Conservation (phyloP, 371 early-diverging fungal genomes). For the Zopfochytrium polystomum region DNA sequence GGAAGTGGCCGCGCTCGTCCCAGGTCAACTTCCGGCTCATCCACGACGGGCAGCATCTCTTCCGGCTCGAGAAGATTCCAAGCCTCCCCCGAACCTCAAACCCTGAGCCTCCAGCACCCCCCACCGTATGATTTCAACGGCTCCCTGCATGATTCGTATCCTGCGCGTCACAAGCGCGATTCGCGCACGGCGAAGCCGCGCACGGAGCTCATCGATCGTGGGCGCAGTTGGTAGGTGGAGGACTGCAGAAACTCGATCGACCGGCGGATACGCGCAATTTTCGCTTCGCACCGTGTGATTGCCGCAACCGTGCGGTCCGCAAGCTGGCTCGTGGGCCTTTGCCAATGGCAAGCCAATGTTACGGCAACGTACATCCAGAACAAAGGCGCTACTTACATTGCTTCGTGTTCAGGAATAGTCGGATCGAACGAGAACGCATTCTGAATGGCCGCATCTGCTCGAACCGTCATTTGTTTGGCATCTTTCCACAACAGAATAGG, state of each 20-base stretch:
- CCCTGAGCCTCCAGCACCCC: neutral
- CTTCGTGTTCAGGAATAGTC: constrained; percentile 20
- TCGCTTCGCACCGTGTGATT: neutral
- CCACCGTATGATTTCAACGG: neutral
- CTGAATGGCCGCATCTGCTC: constrained; percentile 24
- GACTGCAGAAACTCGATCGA: neutral
- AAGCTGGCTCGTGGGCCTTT: too few species aligned
- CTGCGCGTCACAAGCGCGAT: neutral
- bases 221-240: neutral
- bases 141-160: neutral
- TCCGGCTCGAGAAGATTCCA: neutral
- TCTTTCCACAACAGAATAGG: neutral
- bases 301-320: neutral
- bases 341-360: too few species aligned
- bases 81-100: neutral
- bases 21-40: neutral
- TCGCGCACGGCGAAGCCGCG: neutral
- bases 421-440: constrained; percentile 28
- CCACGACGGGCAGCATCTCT: neutral
- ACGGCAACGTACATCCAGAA: too few species aligned
- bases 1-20: neutral
- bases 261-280: neutral
- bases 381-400: constrained; percentile 21
- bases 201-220: neutral
- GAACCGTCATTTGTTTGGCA: constrained; percentile 19